Evolutionary conservation across 225 moss, liverwort and hornwort species (phyloP).

Genomic region (Bryoerythrophyllum caledonicum): DNA sequence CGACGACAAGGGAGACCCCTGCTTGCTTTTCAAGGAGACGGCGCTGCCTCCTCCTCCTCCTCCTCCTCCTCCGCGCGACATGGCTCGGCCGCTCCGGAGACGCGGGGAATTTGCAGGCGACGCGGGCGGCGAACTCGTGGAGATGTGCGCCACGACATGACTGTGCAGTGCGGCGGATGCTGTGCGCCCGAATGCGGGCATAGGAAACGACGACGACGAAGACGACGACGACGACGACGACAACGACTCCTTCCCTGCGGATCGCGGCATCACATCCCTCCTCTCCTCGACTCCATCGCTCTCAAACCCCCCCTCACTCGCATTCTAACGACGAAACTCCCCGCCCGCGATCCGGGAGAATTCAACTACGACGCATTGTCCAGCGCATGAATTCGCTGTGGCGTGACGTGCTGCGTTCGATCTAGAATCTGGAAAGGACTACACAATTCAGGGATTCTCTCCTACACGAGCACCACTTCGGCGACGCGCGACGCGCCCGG

Average conservation of each 20-base stretch:
- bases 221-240: too few species aligned
- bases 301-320: neutral
- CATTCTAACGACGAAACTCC: neutral
- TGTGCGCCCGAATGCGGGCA: slow-evolving; percentile 58
- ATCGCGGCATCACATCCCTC: neutral
- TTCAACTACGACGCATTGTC: neutral
- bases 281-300: neutral
- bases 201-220: neutral
- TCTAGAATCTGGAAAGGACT: neutral
- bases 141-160: slow-evolving; percentile 24
- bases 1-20: neutral
- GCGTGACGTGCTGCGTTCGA: neutral
- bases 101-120: slow-evolving; percentile 41
- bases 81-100: slow-evolving; percentile 19
- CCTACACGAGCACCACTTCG: too few species aligned
- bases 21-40: slow-evolving; percentile 9
- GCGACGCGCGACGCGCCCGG: too few species aligned
- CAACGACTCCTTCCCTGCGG: too few species aligned
- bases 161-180: slow-evolving; percentile 26
- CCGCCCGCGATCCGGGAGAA: too few species aligned
- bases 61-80: neutral
- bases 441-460: too few species aligned
- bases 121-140: slow-evolving; percentile 23
- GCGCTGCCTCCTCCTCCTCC: neutral
- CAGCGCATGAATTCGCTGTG: neutral